These are phyloP conservation scores for Gorgonomyces haynaldii DNA, from an alignment of 192 early-diverging fungal genomes.

Conservation along the genomic window DNA sequence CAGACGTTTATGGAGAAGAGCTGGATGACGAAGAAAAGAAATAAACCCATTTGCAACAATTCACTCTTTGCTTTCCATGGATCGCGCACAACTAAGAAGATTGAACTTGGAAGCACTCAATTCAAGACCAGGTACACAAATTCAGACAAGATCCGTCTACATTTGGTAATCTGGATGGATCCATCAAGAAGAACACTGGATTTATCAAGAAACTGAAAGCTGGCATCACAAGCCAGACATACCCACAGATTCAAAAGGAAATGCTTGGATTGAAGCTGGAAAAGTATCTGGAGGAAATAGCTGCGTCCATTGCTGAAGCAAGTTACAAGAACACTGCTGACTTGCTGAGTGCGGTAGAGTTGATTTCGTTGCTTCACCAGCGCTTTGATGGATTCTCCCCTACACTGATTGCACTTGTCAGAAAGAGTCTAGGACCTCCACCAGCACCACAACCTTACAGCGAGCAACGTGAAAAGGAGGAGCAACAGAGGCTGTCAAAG, in stretches of 20 bases:
- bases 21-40: slow-evolving; percentile 53
- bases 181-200: slow-evolving; percentile 93
- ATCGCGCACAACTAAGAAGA: background rate
- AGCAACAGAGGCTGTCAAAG: slow-evolving; percentile 49
- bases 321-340: slow-evolving; percentile 62
- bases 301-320: slow-evolving; percentile 68
- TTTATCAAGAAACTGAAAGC: slow-evolving; percentile 88
- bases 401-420: slow-evolving; percentile 49
- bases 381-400: slow-evolving; percentile 79
- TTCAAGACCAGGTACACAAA: background rate
- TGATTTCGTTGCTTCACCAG: slow-evolving; percentile 70
- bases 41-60: too few relatives aligned
- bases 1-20: slow-evolving; percentile 80
- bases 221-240: slow-evolving; percentile 52
- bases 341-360: slow-evolving; percentile 69
- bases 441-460: background rate
- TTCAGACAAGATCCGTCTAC: slow-evolving; percentile 10
- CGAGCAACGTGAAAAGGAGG: slow-evolving; percentile 84
- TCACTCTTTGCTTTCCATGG: too few relatives aligned
- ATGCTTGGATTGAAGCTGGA: slow-evolving; percentile 79
- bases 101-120: background rate
- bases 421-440: slow-evolving; percentile 39
- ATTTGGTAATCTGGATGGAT: slow-evolving; percentile 65
- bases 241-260: slow-evolving; percentile 51
- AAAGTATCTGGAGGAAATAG: slow-evolving; percentile 93